Evolutionary conservation across 257 asterid genomes (phyloP).

Genomic region (Nyctanthes arbortristis): DNA sequence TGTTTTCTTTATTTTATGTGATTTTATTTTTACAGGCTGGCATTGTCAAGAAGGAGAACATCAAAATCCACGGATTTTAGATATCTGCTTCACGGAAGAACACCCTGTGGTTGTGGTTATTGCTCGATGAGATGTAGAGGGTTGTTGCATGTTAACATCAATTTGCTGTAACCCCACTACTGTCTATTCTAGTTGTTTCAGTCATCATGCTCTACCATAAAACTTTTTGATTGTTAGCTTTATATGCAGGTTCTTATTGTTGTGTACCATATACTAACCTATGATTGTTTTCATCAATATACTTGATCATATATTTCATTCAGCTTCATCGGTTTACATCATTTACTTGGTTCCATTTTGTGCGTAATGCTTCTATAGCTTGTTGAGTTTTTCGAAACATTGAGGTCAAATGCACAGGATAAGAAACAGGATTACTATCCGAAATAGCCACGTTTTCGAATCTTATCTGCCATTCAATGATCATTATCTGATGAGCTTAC

Average conservation of each 20-base stretch:
- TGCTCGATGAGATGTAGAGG: not conserved
- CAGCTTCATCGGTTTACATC: too few species aligned
- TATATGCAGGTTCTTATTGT: not conserved
- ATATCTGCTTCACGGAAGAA: constrained; percentile 9
- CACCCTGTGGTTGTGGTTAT: constrained; percentile 3
- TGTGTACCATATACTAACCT: not conserved
- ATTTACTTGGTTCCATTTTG: too few species aligned
- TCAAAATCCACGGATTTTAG: constrained; percentile 82
- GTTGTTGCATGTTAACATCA: not conserved
- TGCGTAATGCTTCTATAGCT: too few species aligned
- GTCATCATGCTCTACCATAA: not conserved
- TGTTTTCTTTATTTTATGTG: not conserved
- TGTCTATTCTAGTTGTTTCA: not conserved
- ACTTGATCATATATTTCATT: too few species aligned
- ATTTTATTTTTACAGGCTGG: constrained; percentile 52
- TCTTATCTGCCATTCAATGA: too few species aligned
- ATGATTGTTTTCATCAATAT: not conserved
- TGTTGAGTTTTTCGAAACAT: too few species aligned
- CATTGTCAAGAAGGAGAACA: constrained; percentile 77
- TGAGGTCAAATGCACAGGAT: too few species aligned
- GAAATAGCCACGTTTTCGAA: too few species aligned
- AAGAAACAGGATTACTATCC: too few species aligned
- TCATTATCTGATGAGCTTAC: too few species aligned
- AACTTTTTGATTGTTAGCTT: not conserved
- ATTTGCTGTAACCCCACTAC: not conserved